Conservation (phyloP, 78 protist species). For the Tieghemostelium lacteum region DNA sequence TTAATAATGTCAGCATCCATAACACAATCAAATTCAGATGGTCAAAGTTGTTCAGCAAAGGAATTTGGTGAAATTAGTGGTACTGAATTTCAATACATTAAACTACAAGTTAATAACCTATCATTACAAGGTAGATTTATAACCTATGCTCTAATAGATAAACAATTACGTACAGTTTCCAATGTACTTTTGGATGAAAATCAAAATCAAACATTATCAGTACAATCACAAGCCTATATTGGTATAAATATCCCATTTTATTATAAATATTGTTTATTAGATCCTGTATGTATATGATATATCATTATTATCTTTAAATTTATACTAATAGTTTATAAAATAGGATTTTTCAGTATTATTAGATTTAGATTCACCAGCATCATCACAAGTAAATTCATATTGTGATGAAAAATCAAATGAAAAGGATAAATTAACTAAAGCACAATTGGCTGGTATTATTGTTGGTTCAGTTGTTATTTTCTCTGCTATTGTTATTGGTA, state of each 20-base stretch:
- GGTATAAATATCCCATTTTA: not conserved
- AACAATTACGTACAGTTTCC: not conserved
- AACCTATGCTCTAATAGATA: constrained; percentile 6
- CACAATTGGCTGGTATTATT: no score
- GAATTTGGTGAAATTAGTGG: not conserved
- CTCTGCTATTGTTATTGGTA: no score
- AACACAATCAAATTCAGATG: not conserved
- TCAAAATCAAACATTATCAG: not conserved
- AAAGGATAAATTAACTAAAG: no score
- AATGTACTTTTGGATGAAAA: not conserved
- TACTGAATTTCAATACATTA: not conserved
- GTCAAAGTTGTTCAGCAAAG: not conserved
- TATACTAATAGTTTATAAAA: no score
- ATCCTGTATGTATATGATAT: no score
- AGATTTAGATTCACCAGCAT: no score
- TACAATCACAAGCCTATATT: not conserved
- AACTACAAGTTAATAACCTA: not conserved
- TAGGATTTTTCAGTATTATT: no score
- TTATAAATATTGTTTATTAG: not conserved
- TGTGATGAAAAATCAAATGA: no score
- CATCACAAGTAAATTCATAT: no score
- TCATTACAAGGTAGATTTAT: constrained; percentile 10
- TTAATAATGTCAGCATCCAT: constrained; percentile 5
- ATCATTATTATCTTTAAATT: no score
- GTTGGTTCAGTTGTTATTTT: no score